Base-by-base conservation (phyloP, 139 green algal species). In the Pseudopediastrum boryanum region DNA sequence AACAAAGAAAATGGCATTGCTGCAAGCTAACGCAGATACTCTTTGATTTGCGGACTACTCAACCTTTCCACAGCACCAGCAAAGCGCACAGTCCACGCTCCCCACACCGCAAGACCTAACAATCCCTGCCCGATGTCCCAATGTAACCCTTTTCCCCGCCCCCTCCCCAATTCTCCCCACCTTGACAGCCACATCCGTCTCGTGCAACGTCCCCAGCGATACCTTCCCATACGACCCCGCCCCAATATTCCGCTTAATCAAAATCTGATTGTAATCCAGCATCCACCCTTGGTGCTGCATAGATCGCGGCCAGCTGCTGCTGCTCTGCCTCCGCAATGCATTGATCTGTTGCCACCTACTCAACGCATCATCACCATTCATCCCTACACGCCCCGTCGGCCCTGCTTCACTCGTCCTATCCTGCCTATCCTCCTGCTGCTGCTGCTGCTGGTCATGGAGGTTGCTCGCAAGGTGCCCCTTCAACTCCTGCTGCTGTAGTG, bases 361-460 rank as follows among this genome's bases (percentile, higher is more conserved):
- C n/a, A n/a, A n/a, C n/a, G n/a, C n/a, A n/a, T n/a, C n/a, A n/a
- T n/a, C n/a, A n/a, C n/a, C n/a, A n/a, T n/a, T n/a, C n/a, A n/a
- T n/a, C n/a, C n/a, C n/a, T n/a, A n/a, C n/a, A n/a, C n/a, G n/a
- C n/a, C n/a, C n/a, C n/a, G n/a, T n/a, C n/a, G n/a, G n/a, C n/a
- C n/a, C n/a, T n/a, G n/a, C n/a, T n/a, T n/a, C 46, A 12, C 13
- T 56, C 13, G 46, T 56, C 13, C 46, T n/a, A 56, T 12, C 46
- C 46, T 56, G 46, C 46, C 46, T 56, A 16, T 56, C 46, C n/a
- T 66, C 31, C 58, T 66, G 58, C 58, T 41, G n/a, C n/a, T n/a
- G 56, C 56, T 65, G 54, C 7, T 9, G 58, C 58, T 66, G 58
- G 31, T 66, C 58, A 29, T 66, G 58, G n/a, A n/a, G n/a, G n/a